Evolutionary conservation across 306 rosid genomes (phyloP).

Genomic region (Cicer cuneatum): DNA sequence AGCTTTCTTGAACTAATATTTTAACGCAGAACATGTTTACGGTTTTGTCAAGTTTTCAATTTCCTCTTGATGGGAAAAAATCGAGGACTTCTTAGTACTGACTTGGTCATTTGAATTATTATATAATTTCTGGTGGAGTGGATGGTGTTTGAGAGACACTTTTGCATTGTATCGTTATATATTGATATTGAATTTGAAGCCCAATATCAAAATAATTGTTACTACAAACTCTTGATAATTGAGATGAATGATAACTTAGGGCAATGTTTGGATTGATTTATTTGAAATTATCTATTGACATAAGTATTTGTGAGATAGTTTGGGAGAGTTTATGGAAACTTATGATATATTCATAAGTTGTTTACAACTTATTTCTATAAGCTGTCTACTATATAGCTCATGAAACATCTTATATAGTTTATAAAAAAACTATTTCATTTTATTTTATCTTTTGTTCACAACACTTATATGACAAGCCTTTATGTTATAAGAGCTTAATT

Average conservation of each 20-base stretch:
- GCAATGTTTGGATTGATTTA: too few relatives aligned
- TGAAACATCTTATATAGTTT: too few relatives aligned
- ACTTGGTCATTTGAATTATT: constrained; percentile 7
- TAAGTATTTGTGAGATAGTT: too few relatives aligned
- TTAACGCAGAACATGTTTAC: constrained; percentile 1
- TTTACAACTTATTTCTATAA: too few relatives aligned
- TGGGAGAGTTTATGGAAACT: too few relatives aligned
- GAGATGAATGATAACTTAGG: constrained; percentile 11
- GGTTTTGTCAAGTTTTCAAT: constrained; percentile 23
- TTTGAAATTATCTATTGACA: too few relatives aligned
- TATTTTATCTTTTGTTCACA: too few relatives aligned
- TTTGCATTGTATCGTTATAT: neutral
- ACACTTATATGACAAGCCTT: too few relatives aligned
- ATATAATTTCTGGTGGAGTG: neutral
- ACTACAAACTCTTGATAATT: neutral
- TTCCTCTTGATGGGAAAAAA: constrained; percentile 5
- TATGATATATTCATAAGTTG: too few relatives aligned
- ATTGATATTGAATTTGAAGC: neutral
- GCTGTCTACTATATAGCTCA: too few relatives aligned
- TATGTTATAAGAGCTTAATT: too few relatives aligned
- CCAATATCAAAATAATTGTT: neutral
- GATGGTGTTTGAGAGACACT: constrained; percentile 11
- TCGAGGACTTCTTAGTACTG: neutral
- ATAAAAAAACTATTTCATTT: too few relatives aligned
- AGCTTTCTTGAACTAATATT: constrained; percentile 15